Evolutionary conservation across 1,139 yeast species (phyloP).

Genomic region (Blastobotrys malaysiensis): DNA sequence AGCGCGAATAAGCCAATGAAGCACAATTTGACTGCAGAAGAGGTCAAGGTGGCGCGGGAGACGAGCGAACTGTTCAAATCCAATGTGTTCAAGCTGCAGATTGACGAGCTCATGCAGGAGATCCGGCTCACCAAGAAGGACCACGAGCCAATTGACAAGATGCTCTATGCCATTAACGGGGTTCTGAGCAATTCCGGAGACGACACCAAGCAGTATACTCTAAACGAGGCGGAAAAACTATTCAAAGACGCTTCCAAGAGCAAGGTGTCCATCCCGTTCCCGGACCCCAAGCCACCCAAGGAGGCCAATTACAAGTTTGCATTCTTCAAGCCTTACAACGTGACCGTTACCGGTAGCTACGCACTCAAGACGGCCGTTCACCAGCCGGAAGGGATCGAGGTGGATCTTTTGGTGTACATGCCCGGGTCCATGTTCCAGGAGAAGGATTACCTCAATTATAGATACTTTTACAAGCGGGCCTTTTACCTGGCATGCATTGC

Average conservation of each 20-base stretch:
- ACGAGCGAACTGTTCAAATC: constrained; percentile 92
- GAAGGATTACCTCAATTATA: constrained; percentile 84
- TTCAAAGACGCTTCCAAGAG: constrained; percentile 46
- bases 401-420: constrained; percentile 81
- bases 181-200: constrained; percentile 59
- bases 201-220: constrained; percentile 46
- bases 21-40: constrained; percentile 58
- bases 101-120: constrained; percentile 82
- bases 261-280: constrained; percentile 68
- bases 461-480: constrained; percentile 85
- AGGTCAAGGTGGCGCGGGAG: constrained; percentile 85
- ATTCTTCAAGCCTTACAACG: constrained; percentile 65
- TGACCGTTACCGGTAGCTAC: constrained; percentile 82
- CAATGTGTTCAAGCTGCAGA: constrained; percentile 88
- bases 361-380: constrained; percentile 78
- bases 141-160: constrained; percentile 63
- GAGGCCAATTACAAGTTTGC: constrained; percentile 64
- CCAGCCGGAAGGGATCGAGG: constrained; percentile 54
- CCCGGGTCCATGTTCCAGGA: constrained; percentile 68
- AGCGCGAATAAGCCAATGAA: constrained; percentile 10
- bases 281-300: constrained; percentile 76
- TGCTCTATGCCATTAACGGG: constrained; percentile 70
- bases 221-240: constrained; percentile 44
- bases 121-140: constrained; percentile 67
- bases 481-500: constrained; percentile 78